A percentile compares a stretch with the other conserved stretches of the same genome.
Evolutionary conservation across 2,329 filamentous ascomycete species (phyloP).

Genomic region (Ascochyta viciae-villosae): DNA sequence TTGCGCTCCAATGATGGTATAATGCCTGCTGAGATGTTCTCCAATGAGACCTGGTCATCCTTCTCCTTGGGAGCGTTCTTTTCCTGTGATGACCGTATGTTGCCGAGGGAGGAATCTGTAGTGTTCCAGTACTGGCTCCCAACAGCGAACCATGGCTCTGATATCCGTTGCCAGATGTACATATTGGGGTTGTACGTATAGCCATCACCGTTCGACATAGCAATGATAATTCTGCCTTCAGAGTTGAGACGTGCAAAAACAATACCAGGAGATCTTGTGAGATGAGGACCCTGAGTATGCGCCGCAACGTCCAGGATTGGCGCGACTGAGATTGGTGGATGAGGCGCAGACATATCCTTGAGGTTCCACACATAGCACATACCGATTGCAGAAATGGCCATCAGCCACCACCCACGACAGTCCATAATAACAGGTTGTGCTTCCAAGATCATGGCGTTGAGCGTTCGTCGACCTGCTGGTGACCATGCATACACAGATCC

Average conservation of each 20-base stretch:
- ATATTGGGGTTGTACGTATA: conserved; percentile 87
- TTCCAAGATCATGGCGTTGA: conserved; percentile 87
- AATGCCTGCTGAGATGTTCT: conserved; percentile 83
- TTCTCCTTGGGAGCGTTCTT: conserved; percentile 44
- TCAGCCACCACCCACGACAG: conserved; percentile 84
- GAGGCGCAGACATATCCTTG: conserved; percentile 79
- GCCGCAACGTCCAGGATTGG: conserved; percentile 88
- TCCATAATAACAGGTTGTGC: conserved; percentile 94
- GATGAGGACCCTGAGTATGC: conserved; percentile 77
- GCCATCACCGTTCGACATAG: conserved; percentile 91
- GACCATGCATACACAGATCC: conserved; percentile 91
- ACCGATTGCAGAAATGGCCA: conserved; percentile 87
- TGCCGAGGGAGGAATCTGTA: conserved; percentile 86
- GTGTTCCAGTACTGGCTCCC: conserved; percentile 99
- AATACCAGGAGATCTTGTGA: conserved; percentile 80
- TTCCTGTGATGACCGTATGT: conserved; percentile 70
- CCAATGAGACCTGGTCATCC: conserved; percentile 59
- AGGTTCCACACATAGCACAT: conserved; percentile 95
- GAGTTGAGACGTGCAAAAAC: conserved; percentile 93
- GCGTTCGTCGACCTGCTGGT: conserved; percentile 82
- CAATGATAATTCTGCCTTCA: conserved; percentile 84
- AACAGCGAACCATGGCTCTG: conserved; percentile 97
- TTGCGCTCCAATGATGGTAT: conserved; percentile 93
- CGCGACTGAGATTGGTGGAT: conserved; percentile 87
- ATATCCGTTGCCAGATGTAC: conserved; percentile 94